A percentile compares a stretch with the other conserved stretches of the same genome.
These are phyloP conservation scores for Neofusicoccum ribis DNA, from an alignment of 2,329 filamentous ascomycete genomes.

Conservation along the genomic window DNA sequence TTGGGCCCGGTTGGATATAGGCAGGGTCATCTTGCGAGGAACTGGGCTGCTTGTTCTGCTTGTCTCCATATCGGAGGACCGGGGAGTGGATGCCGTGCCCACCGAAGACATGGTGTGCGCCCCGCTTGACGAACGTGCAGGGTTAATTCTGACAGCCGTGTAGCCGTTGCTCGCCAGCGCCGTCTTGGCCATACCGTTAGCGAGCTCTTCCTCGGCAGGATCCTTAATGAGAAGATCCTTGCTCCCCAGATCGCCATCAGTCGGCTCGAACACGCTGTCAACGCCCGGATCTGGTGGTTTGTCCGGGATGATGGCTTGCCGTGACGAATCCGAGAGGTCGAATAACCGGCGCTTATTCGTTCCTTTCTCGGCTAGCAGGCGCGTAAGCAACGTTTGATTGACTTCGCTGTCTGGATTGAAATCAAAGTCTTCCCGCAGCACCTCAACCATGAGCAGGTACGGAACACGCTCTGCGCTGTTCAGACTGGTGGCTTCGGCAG, in stretches of 20 bases:
- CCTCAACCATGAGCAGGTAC: constrained; percentile 81
- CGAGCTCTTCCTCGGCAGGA: constrained; percentile 48
- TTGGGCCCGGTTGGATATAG: constrained; percentile 53
- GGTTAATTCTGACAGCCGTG: background rate
- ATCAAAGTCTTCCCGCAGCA: constrained; percentile 77
- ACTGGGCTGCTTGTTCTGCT: constrained; percentile 70
- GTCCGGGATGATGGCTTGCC: constrained; percentile 43
- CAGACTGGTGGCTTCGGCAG: constrained; percentile 78
- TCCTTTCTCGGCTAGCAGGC: constrained; percentile 66
- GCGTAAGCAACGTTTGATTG: constrained; percentile 67
- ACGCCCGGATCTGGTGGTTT: constrained; percentile 45
- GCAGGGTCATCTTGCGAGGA: constrained; percentile 61
- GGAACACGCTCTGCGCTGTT: constrained; percentile 87
- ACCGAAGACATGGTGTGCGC: constrained; percentile 61
- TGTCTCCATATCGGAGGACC: constrained; percentile 67
- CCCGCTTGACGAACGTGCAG: constrained; percentile 58
- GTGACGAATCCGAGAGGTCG: constrained; percentile 63
- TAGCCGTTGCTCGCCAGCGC: background rate
- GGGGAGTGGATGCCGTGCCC: constrained; percentile 64
- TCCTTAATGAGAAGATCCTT: constrained; percentile 66
- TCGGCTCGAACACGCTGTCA: constrained; percentile 84
- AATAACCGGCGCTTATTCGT: constrained; percentile 53
- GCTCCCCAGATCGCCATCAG: constrained; percentile 73
- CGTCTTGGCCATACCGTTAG: constrained; percentile 9
- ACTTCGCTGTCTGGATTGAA: constrained; percentile 75